These are phyloP conservation scores for Debaryomyces coudertii DNA, from an alignment of 1,139 yeast genomes.

Conservation along the genomic window DNA sequence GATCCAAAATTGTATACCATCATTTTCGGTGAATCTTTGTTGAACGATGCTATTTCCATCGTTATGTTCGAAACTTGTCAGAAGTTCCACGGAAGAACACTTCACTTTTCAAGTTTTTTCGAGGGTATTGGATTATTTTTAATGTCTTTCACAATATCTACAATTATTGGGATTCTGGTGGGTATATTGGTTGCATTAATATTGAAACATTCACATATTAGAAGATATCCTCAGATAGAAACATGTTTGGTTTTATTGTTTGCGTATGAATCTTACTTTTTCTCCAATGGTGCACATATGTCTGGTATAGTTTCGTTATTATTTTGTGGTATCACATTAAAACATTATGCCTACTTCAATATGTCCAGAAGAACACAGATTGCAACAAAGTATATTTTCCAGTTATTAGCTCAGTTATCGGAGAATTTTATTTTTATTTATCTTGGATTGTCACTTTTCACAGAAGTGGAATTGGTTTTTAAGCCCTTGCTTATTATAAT, in stretches of 20 bases:
- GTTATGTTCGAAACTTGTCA: conserved; percentile 99
- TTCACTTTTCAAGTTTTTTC: conserved; percentile 75
- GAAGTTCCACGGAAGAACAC: conserved; percentile 84
- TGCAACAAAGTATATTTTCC: conserved; percentile 93
- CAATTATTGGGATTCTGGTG: conserved; percentile 83
- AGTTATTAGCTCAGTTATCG: conserved; percentile 87
- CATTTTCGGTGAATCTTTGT: conserved; percentile 92
- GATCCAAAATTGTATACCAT: conserved; percentile 97
- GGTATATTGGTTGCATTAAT: conserved; percentile 90
- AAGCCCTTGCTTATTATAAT: conserved; percentile 91
- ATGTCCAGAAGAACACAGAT: conserved; percentile 98
- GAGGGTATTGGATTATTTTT: conserved; percentile 93
- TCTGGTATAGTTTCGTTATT: conserved; percentile 94
- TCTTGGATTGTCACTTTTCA: conserved; percentile 88
- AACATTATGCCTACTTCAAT: conserved; percentile 95
- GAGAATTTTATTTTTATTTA: conserved; percentile 97
- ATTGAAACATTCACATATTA: conserved; percentile 87
- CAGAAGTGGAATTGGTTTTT: conserved; percentile 93
- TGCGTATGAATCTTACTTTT: conserved; percentile 95
- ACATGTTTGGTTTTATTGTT: conserved; percentile 87
- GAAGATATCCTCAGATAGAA: conserved; percentile 95
- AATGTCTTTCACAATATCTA: conserved; percentile 92
- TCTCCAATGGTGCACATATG: conserved; percentile 99
- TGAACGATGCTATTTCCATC: conserved; percentile 97
- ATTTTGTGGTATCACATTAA: conserved; percentile 94